phyloP scores from a whole-genome alignment of 441 rosid genomes.

The Capsella rubella region DNA sequence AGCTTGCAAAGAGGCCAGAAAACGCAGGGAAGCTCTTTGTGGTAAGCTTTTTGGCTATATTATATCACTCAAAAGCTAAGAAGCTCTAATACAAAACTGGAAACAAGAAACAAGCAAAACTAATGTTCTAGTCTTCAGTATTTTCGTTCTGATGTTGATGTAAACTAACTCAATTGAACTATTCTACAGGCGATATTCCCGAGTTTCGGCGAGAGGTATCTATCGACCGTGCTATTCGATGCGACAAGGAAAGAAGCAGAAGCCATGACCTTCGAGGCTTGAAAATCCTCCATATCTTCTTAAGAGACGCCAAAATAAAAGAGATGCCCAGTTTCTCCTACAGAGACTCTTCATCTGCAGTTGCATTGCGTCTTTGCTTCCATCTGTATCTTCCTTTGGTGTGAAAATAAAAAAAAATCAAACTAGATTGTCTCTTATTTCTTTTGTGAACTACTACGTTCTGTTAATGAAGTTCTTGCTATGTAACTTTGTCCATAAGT shows the following conservation, averaged over 20 bases:
- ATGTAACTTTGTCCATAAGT: neutral
- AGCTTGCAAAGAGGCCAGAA: constrained; percentile 82
- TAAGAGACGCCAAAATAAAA: constrained; percentile 31
- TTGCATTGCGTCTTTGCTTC: constrained; percentile 33
- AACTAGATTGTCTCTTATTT: constrained; percentile 21
- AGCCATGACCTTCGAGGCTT: constrained; percentile 60
- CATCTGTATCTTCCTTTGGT: constrained; percentile 9
- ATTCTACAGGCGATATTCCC: constrained; percentile 66
- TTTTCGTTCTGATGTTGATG: constrained; percentile 1
- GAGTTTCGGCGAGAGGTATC: constrained; percentile 78
- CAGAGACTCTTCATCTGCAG: constrained; percentile 18
- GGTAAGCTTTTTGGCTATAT: constrained; percentile 49
- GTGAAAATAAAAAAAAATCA: constrained; percentile 1
- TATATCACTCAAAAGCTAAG: constrained; percentile 10
- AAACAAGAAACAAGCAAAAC: constrained; percentile 14
- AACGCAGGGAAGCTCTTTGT: constrained; percentile 69
- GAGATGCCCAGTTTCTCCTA: constrained; percentile 18
- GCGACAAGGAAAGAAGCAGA: constrained; percentile 71
- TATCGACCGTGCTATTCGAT: constrained; percentile 71
- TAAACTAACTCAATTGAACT: neutral
- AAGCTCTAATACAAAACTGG: constrained; percentile 19
- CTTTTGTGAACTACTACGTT: constrained; percentile 4
- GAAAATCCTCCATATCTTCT: constrained; percentile 16
- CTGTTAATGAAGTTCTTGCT: constrained; percentile 22
- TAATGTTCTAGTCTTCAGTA: neutral